A percentile compares a stretch with the other conserved stretches of the same genome.
These are phyloP conservation scores for Pichia sp. DNA, from an alignment of 1,139 yeast genomes.

Conservation along the genomic window DNA sequence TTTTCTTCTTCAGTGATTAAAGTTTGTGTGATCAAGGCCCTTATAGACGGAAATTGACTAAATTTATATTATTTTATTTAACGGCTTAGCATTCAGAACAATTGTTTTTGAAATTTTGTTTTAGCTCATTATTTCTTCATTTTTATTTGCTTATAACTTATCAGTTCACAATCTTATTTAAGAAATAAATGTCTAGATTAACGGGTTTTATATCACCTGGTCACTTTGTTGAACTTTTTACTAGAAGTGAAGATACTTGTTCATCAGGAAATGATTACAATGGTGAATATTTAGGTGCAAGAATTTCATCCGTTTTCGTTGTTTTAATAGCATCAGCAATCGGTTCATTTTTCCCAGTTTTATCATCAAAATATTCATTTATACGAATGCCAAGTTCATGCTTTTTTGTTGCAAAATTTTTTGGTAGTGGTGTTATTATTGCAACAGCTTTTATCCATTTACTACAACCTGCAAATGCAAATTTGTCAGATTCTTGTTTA, in stretches of 20 bases:
- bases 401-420: slow-evolving; percentile 69
- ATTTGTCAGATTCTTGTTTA: slow-evolving; percentile 45
- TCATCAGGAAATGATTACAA: slow-evolving; percentile 14
- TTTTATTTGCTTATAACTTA: too few species aligned
- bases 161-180: too few species aligned
- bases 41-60: too few species aligned
- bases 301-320: slow-evolving; percentile 69
- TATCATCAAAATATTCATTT: slow-evolving; percentile 50
- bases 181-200: background rate
- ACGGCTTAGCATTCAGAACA: too few species aligned
- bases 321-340: slow-evolving; percentile 50
- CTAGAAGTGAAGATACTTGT: slow-evolving; percentile 17
- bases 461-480: slow-evolving; percentile 67
- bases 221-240: slow-evolving; percentile 8
- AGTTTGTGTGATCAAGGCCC: too few species aligned
- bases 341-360: slow-evolving; percentile 55
- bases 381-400: slow-evolving; percentile 53
- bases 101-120: too few species aligned
- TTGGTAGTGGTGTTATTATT: slow-evolving; percentile 88
- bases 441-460: slow-evolving; percentile 87
- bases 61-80: too few species aligned
- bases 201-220: slow-evolving; percentile 2
- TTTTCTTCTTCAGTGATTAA: too few species aligned
- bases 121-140: too few species aligned
- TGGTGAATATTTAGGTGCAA: slow-evolving; percentile 42